phyloP scores from a whole-genome alignment of 257 asterid genomes.

The Solanum peruvianum region DNA sequence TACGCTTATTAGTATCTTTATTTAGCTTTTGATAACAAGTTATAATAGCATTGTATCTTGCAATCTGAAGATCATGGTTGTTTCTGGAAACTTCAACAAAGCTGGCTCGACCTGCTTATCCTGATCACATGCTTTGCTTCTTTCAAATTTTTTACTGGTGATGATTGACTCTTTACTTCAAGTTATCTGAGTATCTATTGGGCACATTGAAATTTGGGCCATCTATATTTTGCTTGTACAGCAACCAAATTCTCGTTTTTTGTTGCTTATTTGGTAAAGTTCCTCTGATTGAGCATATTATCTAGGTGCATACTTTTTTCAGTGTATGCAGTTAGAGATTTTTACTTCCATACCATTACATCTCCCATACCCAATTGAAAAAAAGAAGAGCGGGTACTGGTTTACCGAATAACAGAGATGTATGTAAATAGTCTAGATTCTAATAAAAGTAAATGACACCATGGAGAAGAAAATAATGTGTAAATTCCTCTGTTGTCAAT shows the following conservation, averaged over 20 bases:
- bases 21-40: not conserved
- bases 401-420: too few species aligned
- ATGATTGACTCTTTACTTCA: not conserved
- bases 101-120: not conserved
- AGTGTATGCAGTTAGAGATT: not conserved
- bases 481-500: not conserved
- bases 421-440: not conserved
- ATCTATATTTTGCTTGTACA: not conserved
- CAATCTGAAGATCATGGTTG: not conserved
- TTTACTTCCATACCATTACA: not conserved
- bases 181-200: not conserved
- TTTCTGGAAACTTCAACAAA: not conserved
- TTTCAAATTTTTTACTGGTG: not conserved
- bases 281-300: not conserved
- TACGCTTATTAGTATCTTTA: not conserved
- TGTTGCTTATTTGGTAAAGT: not conserved
- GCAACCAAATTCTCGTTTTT: not conserved
- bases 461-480: not conserved
- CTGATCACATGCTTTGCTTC: not conserved
- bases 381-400: not conserved
- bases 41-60: not conserved
- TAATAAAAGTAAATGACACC: not conserved
- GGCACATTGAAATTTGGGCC: not conserved
- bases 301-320: not conserved
- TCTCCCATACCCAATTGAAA: not conserved